A percentile compares a stretch with the other conserved stretches of the same genome.
phyloP scores from a whole-genome alignment of 2,329 filamentous ascomycete genomes.

The Aspergillus japonicus region DNA sequence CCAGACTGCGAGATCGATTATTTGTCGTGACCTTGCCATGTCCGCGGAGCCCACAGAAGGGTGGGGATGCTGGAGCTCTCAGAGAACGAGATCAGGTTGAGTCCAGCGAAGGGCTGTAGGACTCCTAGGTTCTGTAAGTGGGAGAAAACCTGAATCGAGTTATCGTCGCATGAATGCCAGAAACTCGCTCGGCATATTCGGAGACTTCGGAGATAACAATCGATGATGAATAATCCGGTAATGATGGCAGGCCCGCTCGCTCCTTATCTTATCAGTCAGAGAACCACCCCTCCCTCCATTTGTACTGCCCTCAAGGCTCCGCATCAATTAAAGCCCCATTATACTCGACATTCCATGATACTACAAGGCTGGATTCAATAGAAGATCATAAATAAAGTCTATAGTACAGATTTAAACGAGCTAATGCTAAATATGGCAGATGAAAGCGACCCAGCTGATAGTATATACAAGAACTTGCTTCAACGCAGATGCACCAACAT shows the following conservation, averaged over 20 bases:
- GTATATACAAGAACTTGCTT: not conserved
- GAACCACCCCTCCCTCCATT: not conserved
- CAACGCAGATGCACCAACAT: not conserved
- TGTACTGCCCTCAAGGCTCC: not conserved
- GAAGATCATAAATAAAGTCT: not conserved
- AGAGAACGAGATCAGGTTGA: not conserved
- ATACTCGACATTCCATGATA: too few relatives aligned
- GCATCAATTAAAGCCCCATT: too few relatives aligned
- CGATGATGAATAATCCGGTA: constrained; percentile 2
- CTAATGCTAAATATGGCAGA: not conserved
- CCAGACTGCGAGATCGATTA: not conserved
- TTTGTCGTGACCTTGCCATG: not conserved
- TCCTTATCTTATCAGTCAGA: not conserved
- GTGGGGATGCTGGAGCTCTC: not conserved
- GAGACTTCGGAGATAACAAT: not conserved
- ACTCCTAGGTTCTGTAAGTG: not conserved
- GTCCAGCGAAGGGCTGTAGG: not conserved
- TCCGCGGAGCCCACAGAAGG: not conserved
- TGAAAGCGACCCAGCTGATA: not conserved
- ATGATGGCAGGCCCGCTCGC: not conserved
- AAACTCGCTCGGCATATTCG: not conserved
- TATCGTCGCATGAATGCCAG: not conserved
- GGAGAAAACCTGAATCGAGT: not conserved
- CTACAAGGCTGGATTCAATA: not conserved
- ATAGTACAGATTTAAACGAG: not conserved